Evolutionary conservation across 2,329 filamentous ascomycete genomes (phyloP), one percentile per base, ranked within the genome.

Genomic region (Seiridium cupressi): DNA sequence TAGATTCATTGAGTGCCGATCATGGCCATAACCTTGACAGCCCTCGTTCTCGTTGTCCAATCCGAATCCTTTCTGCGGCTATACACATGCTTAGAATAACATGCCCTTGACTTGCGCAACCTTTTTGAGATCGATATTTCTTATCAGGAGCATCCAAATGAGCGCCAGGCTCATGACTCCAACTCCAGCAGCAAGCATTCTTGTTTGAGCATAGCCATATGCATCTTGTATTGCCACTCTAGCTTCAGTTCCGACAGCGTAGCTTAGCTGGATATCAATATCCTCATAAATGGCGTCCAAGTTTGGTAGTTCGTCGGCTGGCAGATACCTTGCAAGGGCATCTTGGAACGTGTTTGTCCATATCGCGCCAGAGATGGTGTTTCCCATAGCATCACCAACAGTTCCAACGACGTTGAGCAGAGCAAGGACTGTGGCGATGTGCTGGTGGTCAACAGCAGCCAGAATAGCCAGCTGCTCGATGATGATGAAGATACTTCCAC

Each of bases 281-380:
- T 80, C 76, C 6, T 36, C 38, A 63, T 86, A 88, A 57, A 89
- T 84, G 48, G 70, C 68, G 3, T 69, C 69, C 5, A 75, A 73
- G 54, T 82, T 69, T 36, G 63, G 66, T 62, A 74, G 71, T 4
- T 69, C 68, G 13, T 72, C 70, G n/a, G 75, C 64, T 35, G 84
- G 84, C 1, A 87, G 74, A 63, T 82, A 79, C 48, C 69, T 61
- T 51, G 71, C 69, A 9, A 87, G 75, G 6, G 78, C 79, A 35
- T 69, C 69, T 2, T 80, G 80, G 62, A 89, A 80, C 2, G 79
- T 78, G 64, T 81, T 78, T 1, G 79, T 82, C 84, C 85, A 89
- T 63, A 89, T 81, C 2, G 84, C 83, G 3, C 79, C 82, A 3
- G 84, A 81, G 56, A 89, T 79, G n/a, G 84, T 80, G 3, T 76